Evolutionary conservation across 306 rosid species (phyloP).

Genomic region (Dryas drummondii): DNA sequence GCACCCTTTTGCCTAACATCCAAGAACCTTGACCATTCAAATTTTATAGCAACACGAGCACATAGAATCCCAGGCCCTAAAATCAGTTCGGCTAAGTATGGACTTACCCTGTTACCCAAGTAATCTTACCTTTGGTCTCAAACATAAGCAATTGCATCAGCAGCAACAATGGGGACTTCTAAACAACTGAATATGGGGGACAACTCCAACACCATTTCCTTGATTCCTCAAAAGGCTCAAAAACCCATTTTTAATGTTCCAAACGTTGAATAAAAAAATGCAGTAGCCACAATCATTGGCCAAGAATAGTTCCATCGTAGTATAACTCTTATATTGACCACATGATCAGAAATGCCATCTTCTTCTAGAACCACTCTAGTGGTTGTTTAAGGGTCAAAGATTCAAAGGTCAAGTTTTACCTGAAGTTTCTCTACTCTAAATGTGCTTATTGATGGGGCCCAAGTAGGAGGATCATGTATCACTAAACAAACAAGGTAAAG

Average conservation of each 20-base stretch:
- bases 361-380: neutral
- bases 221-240: neutral
- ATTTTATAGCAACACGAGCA: too few relatives aligned
- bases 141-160: too few relatives aligned
- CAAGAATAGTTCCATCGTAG: neutral
- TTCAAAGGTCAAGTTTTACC: neutral
- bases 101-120: too few relatives aligned
- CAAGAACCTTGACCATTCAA: neutral
- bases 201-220: neutral
- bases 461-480: neutral
- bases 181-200: too few relatives aligned
- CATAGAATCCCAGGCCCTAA: too few relatives aligned
- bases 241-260: neutral
- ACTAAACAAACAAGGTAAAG: neutral
- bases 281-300: constrained; percentile 10
- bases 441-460: neutral
- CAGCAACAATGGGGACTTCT: too few relatives aligned
- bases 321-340: neutral
- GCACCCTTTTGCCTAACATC: neutral
- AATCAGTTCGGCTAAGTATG: too few relatives aligned
- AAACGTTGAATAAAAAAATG: neutral
- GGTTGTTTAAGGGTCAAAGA: neutral
- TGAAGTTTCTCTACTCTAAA: neutral
- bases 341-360: neutral
- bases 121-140: too few relatives aligned